Evolutionary conservation across 495 filamentous ascomycete genomes (phyloP).

Genomic region (Penicillium canescens): DNA sequence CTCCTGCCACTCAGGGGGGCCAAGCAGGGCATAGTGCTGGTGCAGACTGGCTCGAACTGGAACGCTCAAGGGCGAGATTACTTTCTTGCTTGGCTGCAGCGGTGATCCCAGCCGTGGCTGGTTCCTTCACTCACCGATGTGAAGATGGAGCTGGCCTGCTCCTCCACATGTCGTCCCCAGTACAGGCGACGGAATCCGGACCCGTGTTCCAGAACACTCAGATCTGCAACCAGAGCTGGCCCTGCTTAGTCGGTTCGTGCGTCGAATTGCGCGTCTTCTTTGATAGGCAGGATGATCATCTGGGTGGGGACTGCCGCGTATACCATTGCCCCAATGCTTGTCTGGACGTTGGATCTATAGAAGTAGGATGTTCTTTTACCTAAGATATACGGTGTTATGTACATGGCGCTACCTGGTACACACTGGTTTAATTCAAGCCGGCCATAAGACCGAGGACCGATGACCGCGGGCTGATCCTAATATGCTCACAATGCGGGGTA

Average conservation of each 20-base stretch:
- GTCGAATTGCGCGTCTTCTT: constrained; percentile 18
- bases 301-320: constrained; percentile 27
- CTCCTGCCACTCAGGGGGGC: constrained; percentile 22
- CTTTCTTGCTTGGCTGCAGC: neutral
- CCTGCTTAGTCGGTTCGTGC: constrained; percentile 9
- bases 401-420: neutral
- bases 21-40: constrained; percentile 23
- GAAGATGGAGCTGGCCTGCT: constrained; percentile 18
- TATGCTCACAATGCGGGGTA: constrained; percentile 20
- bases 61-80: neutral
- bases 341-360: neutral
- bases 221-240: constrained; percentile 20
- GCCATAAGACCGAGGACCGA: constrained; percentile 11
- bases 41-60: constrained; percentile 18
- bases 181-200: constrained; percentile 18
- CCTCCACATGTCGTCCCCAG: constrained; percentile 26
- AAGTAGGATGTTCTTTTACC: neutral
- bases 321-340: constrained; percentile 11
- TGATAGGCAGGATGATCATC: constrained; percentile 28
- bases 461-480: constrained; percentile 12
- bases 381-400: neutral
- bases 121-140: constrained; percentile 18
- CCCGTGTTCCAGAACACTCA: constrained; percentile 18
- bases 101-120: neutral
- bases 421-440: neutral